A percentile compares a stretch with the other conserved stretches of the same genome.
phyloP scores from a whole-genome alignment of 2,329 filamentous ascomycete species.

The Phyllosticta citrichinensis region DNA sequence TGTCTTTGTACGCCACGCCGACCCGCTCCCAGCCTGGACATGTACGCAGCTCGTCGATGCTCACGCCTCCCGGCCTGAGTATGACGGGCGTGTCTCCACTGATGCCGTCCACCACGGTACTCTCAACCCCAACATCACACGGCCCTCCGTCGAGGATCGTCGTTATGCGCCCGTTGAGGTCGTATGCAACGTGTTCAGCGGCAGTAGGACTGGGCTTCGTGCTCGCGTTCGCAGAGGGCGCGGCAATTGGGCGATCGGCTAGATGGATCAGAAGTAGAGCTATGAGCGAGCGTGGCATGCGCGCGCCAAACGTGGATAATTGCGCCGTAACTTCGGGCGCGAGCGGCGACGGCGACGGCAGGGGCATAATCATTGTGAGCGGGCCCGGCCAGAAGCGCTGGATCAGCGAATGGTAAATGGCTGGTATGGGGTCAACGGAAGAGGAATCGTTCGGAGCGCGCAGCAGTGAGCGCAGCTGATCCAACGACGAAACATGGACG shows the following conservation, averaged over 20 bases:
- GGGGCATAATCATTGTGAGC: constrained; percentile 78
- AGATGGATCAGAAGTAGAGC: constrained; percentile 79
- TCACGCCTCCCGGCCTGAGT: constrained; percentile 76
- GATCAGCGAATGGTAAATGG: constrained; percentile 70
- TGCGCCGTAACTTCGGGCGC: constrained; percentile 89
- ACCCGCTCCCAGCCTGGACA: constrained; percentile 76
- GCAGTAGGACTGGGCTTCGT: constrained; percentile 88
- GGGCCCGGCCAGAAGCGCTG: constrained; percentile 88
- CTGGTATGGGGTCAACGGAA: constrained; percentile 49
- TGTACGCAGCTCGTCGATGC: constrained; percentile 63
- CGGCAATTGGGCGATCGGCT: constrained; percentile 69
- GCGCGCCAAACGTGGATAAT: constrained; percentile 73
- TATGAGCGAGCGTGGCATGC: constrained; percentile 80
- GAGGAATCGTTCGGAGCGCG: neutral
- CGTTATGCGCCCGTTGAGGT: constrained; percentile 71
- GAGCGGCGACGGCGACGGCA: constrained; percentile 57
- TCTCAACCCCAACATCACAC: constrained; percentile 86
- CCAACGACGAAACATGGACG: constrained; percentile 74
- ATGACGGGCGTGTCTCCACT: constrained; percentile 70
- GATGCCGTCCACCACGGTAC: constrained; percentile 89
- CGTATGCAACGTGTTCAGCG: constrained; percentile 79
- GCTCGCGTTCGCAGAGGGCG: constrained; percentile 87
- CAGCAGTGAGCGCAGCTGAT: constrained; percentile 61
- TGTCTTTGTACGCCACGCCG: constrained; percentile 68
- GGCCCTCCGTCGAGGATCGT: constrained; percentile 81